Base-by-base conservation (phyloP, 83 land plant species). In the Larix sibirica region DNA sequence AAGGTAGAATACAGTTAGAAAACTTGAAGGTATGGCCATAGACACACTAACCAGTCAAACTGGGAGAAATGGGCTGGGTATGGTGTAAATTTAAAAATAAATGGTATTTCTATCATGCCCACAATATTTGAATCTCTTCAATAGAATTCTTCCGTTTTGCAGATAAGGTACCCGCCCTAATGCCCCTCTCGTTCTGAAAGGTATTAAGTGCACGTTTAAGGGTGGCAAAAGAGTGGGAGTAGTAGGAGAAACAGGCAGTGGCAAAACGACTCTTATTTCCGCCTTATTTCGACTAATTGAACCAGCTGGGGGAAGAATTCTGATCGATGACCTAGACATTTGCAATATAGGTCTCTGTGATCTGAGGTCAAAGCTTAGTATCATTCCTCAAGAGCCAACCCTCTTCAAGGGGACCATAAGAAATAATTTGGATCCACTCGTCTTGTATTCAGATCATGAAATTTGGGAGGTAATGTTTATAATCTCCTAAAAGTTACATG, bases 211-310 rank as follows among this genome's bases (percentile, higher is more conserved):
- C 81, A 88, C 88, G 2, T 86, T 94, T 56, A 58, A 38, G 50
- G 94, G 83, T 63, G 90, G 92, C 75, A 66, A 88, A 50, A 88
- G 85, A 74, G 86, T 94, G 5, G 96, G 96, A 79, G 88, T 94
- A 44, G 95, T 93, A 6, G 95, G 95, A 61, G 86, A 94, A 40
- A 89, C 95, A 20, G 95, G 95, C 79, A 94, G 96, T 69, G 96
- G 96, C 0, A 93, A 93, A 81, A 88, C 96, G 5, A 93, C 96
- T 6, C 78, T 93, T 1, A 85, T 93, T 6, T 86, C 87, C 76
- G 92, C 96, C n/a, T 78, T 93, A 67, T 91, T 93, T 69, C 92
- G 96, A 6, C 81, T 93, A 8, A 88, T 93, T 0, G 96, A 93
- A 65, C 96, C 96, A 28, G 77, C 70, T 9, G 84, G 86, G 1